Evolutionary conservation across 768 basidiomycete species (phyloP), one percentile per base, ranked within the genome.

Genomic region (Suillus weaverae): DNA sequence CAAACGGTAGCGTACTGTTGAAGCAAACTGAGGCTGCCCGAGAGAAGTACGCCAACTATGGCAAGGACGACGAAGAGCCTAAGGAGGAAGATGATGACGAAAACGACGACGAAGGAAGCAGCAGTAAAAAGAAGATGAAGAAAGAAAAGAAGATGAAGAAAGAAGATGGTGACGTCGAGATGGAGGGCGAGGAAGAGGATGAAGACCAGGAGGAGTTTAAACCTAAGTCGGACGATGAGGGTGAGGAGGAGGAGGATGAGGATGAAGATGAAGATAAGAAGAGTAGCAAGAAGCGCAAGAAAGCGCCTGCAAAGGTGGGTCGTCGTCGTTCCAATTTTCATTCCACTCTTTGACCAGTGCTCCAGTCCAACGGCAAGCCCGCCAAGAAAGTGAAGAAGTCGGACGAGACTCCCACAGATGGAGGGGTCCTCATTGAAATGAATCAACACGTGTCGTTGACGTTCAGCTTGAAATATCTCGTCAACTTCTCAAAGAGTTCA

Each of bases 381-480:
- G 81, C 85, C 61, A 85, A 85, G 74, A 88, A 87, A 70, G 78
- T 75, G n/a, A 89, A 89, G 72, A 86, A 85, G 66, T 76, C 76
- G 0, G 84, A 83, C 9, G 87, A 87, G 22, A 83, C 85, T 3
- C 85, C 86, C 5, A 77, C 80, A 3, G 78, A 79, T 14, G 86
- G 83, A 54, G 83, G 80, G n/a, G 89, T 97, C 56, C 76, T 79
- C 66, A 91, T 97, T 73, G 87, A 92, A 77, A 91, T 97, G 85
- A 93, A 94, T 73, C 89, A 91, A 74, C 88, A 92, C 67, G 97
- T 99, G 67, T 86, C 88, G 50, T 83, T 99, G 57, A 98, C 95
- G 1, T 99, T 99, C 82, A 95, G 93, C 38, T 82, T 99, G 70
- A 99, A 98, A 78, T 99, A 99, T 78, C 89, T 99, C 35, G 89